Base-by-base conservation (phyloP, 2,329 filamentous ascomycete species). In the Sporothrix pseudoabietina region DNA sequence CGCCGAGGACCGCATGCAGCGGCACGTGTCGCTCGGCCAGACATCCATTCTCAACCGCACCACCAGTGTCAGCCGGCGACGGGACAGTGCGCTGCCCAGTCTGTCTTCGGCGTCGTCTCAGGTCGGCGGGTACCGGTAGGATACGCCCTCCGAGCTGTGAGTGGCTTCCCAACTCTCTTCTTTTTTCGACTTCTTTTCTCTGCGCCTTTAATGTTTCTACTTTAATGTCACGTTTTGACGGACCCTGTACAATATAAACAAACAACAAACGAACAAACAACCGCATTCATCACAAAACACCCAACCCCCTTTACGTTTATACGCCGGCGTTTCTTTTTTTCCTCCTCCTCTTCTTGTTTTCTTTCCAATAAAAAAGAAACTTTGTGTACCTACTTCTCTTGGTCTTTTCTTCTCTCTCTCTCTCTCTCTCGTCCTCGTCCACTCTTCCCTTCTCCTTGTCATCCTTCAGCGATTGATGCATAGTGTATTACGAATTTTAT, bases 21-120 rank as follows among this genome's bases (percentile, higher is more conserved):
- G 86, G 22, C 83, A 85, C 52, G 80, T 83, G 72, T 84, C 85
- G 0, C 78, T 86, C 35, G 82, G 82, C 16, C 84, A 84, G 71
- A 80, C 80, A 16, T 78, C 82, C 7, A 76, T 84, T 74, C 78
- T 86, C 49, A 82, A 80, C 73, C 83, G 87, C 73, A 81, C 82
- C 5, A 82, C 81, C 74, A 89, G 85, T 77, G 78, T 87, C 71
- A 84, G 63, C 39, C 57, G 66, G 30, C 72, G 74, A 14, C 83
- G 85, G 71, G 83, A 85, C 72, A 84, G 82, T 76, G 81, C 80
- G 72, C 81, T 83, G 73, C 79, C 80, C 47, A 81, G 78, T 75
- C 77, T 82, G 57, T 83, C 85, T 19, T 76, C 77, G 41, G 80
- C 82, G 22, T 80, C 82, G 73, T 80, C 83, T 49, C 81, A 83